These are phyloP conservation scores for Kingdonia uniflora DNA, from an alignment of 164 flowering plant genomes.

Conservation along the genomic window DNA sequence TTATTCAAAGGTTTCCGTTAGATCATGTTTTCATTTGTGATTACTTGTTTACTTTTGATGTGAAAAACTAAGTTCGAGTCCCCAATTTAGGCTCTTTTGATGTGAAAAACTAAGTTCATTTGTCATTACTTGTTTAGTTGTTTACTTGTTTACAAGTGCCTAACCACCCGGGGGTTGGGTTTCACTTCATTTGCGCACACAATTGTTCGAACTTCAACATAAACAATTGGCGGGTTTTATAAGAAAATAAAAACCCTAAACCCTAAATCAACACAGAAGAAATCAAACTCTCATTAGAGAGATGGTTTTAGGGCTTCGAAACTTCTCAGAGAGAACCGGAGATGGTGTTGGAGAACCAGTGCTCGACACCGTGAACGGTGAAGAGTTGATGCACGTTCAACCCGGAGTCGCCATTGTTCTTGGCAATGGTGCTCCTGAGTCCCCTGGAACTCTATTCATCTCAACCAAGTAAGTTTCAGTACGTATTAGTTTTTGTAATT, in stretches of 20 bases:
- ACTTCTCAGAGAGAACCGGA: conserved; percentile 40
- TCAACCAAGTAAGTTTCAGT: conserved; percentile 41
- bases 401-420: conserved; percentile 56
- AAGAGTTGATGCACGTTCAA: conserved; percentile 68
- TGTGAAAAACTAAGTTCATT: too few species aligned
- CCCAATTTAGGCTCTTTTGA: too few species aligned
- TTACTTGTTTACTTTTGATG: too few species aligned
- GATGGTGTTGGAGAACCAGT: conserved; percentile 51
- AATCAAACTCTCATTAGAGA: background rate
- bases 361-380: conserved; percentile 52
- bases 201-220: too few species aligned
- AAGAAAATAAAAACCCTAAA: background rate
- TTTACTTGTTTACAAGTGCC: too few species aligned
- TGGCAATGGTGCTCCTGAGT: conserved; percentile 46
- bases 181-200: too few species aligned
- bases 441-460: conserved; percentile 84
- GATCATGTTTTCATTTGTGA: too few species aligned
- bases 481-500: conserved; percentile 2
- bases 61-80: too few species aligned
- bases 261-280: background rate
- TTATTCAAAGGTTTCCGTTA: too few species aligned
- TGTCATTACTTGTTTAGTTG: too few species aligned
- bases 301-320: conserved; percentile 63
- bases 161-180: too few species aligned
- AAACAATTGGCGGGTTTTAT: too few species aligned